phyloP scores from a whole-genome alignment of 2,329 filamentous ascomycete genomes.

The Claviceps sorghi region DNA sequence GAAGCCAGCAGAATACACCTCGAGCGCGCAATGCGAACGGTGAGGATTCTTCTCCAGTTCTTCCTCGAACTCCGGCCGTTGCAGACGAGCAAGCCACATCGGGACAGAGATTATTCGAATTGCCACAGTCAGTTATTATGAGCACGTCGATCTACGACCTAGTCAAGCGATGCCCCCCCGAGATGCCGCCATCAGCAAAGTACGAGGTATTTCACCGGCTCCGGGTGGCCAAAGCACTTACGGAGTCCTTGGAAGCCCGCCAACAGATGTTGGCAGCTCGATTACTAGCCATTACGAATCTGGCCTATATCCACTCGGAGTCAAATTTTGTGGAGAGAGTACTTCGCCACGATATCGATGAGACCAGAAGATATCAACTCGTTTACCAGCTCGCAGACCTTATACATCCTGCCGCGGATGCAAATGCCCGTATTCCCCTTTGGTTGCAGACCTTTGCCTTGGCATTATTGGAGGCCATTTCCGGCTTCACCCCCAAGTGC shows the following conservation, averaged over 20 bases:
- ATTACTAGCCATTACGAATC: slow-evolving; percentile 73
- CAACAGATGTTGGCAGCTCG: slow-evolving; percentile 68
- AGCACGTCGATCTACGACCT: slow-evolving; percentile 42
- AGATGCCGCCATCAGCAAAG: slow-evolving; percentile 56
- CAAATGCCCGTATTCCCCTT: slow-evolving; percentile 51
- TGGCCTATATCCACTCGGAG: slow-evolving; percentile 81
- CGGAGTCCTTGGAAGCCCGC: slow-evolving; percentile 48
- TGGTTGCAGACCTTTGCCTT: slow-evolving; percentile 73
- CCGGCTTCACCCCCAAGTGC: slow-evolving; percentile 60
- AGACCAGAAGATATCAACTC: slow-evolving; percentile 76
- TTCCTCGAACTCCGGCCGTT: slow-evolving; percentile 25
- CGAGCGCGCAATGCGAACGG: slow-evolving; percentile 18
- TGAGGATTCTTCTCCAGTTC: slow-evolving; percentile 36
- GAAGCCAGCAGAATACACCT: slow-evolving; percentile 27
- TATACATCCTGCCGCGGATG: slow-evolving; percentile 66
- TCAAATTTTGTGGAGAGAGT: slow-evolving; percentile 72
- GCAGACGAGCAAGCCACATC: slow-evolving; percentile 20
- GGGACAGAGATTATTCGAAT: slow-evolving; percentile 46
- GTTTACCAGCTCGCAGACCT: slow-evolving; percentile 86
- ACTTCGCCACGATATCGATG: slow-evolving; percentile 74
- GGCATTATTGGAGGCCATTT: slow-evolving; percentile 69
- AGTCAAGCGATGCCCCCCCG: slow-evolving; percentile 38
- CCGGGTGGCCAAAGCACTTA: slow-evolving; percentile 68
- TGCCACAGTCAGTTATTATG: slow-evolving; percentile 42
- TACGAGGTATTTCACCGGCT: slow-evolving; percentile 80